Percentiles rank a stretch among this genome's conserved stretches.
Evolutionary conservation across 306 rosid species (phyloP).

Genomic region (Cicer cuneatum): DNA sequence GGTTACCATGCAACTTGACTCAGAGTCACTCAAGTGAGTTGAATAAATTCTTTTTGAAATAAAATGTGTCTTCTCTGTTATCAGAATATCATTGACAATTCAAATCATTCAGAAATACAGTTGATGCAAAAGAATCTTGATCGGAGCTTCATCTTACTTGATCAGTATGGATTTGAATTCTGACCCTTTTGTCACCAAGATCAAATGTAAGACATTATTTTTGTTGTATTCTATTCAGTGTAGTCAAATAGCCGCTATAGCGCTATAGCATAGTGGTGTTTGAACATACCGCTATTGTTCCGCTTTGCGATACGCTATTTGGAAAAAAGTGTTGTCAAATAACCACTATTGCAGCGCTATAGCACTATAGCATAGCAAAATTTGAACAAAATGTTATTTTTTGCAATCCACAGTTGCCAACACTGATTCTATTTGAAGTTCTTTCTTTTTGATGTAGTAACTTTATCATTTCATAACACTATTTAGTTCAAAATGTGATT

Average conservation of each 20-base stretch:
- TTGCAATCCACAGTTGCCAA: no score
- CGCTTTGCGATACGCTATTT: no score
- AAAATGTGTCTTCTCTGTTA: neutral
- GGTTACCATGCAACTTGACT: conserved; percentile 94
- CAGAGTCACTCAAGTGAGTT: conserved; percentile 74
- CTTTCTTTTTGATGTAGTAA: conserved; percentile 31
- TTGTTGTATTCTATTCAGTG: neutral
- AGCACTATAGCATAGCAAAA: no score
- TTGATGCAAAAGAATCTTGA: conserved; percentile 50
- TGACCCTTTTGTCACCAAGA: conserved; percentile 1
- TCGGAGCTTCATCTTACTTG: conserved; percentile 29
- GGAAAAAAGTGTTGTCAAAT: no score
- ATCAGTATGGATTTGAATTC: conserved; percentile 36
- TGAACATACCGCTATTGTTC: no score
- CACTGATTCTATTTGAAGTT: neutral
- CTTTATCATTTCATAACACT: conserved; percentile 14
- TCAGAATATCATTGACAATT: conserved; percentile 34
- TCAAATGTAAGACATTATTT: conserved; percentile 35
- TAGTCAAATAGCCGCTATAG: no score
- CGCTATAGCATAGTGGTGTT: no score
- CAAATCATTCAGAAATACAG: conserved; percentile 47
- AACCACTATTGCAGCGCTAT: no score
- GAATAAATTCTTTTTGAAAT: conserved; percentile 27
- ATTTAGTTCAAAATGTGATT: conserved; percentile 26
- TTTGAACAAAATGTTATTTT: no score